Evolutionary conservation across 257 asterid genomes (phyloP).

Genomic region (Jaltomata sinuosa): DNA sequence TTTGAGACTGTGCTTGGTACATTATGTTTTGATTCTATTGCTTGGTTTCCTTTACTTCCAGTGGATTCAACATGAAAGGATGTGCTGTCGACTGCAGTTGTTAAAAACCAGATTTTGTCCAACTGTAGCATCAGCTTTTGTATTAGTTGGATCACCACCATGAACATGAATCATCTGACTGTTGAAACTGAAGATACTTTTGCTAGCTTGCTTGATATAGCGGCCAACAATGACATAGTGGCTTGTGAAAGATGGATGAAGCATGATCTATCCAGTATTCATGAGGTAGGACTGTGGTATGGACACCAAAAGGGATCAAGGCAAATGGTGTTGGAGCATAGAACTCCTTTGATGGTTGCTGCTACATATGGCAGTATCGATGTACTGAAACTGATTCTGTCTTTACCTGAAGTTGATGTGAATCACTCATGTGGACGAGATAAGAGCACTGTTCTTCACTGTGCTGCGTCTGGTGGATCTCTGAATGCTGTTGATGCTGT

Average conservation of each 20-base stretch:
- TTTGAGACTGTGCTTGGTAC: background rate
- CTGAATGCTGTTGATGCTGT: conserved; percentile 31
- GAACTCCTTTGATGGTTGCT: conserved; percentile 86
- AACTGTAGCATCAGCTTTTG: conserved; percentile 1
- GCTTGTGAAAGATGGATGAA: conserved; percentile 32
- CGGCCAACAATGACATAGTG: conserved; percentile 62
- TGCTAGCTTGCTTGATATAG: conserved; percentile 62
- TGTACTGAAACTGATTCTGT: conserved; percentile 42
- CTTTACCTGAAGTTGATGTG: conserved; percentile 57
- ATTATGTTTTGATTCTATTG: conserved; percentile 11
- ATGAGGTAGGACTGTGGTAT: conserved; percentile 70
- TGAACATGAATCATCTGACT: conserved; percentile 32
- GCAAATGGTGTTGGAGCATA: conserved; percentile 61
- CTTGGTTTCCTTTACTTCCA: conserved; percentile 16
- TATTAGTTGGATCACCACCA: conserved; percentile 6
- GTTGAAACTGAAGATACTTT: no score
- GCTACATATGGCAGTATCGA: conserved; percentile 73
- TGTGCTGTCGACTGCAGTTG: conserved; percentile 10
- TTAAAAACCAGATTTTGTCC: conserved; percentile 7
- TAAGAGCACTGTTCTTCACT: conserved; percentile 66
- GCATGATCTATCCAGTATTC: conserved; percentile 27
- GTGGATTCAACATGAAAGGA: conserved; percentile 21
- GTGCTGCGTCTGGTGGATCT: conserved; percentile 80
- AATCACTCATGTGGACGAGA: conserved; percentile 50
- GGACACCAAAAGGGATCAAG: conserved; percentile 65